Evolutionary conservation across 306 rosid genomes (phyloP), one percentile per base, ranked within the genome.

Genomic region (Rosa rugosa): DNA sequence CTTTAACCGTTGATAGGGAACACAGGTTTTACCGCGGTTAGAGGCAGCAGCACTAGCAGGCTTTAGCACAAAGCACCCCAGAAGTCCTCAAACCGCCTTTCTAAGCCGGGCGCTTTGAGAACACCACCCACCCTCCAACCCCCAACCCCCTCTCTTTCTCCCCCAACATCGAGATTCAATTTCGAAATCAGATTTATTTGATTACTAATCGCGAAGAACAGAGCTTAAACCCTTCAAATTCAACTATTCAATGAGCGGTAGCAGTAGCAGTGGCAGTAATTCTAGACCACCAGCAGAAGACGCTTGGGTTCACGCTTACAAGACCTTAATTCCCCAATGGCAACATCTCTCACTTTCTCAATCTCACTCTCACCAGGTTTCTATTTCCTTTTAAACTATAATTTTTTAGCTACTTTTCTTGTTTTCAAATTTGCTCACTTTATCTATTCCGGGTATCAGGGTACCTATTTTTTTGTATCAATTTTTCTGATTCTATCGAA

Each of bases 221-320:
- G 69, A 25, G 70, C 46, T n/a, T 54, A 41, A 38, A 56, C 18
- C 8, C 77, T 53, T 38, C 0, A 59, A 20, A 36, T 54, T 54
- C 77, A 27, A 42, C 20, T 74, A 60, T 64, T 64, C 69, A 64
- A 64, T 64, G 69, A 64, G 69, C 67, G 36, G 36, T 31, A 31
- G 36, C 36, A 31, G 36, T 31, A 27, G 64, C 84, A 85, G 81
- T 46, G 54, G 56, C 54, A 84, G 77, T 11, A 75, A 46, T 83
- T 81, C 80, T 22, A 75, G 76, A 22, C 86, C 88, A 27, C 90
- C 88, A 5, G 80, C 87, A 9, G 63, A 80, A 80, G 88, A 89
- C 42, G 92, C 90, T 9, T 89, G 92, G 92, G 40, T 71, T 83
- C 84, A 56, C 45, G 69, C 90, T 77, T 75, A 53, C 82, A 86